Conservation (phyloP, 2,329 filamentous ascomycete species). For the Macroventuria anomochaeta region DNA sequence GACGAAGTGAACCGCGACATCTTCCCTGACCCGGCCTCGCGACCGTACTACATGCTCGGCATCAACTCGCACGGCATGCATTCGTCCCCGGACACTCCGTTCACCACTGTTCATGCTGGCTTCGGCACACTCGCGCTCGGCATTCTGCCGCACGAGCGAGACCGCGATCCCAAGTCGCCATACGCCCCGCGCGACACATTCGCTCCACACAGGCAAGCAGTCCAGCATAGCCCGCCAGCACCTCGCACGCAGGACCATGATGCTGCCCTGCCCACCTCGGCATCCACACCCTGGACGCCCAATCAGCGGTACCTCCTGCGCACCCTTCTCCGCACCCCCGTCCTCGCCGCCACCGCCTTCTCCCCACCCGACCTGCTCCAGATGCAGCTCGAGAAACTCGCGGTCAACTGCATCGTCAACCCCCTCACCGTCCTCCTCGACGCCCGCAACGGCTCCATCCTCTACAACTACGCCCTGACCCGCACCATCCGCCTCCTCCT, state of each 20-base stretch:
- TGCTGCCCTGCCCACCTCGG: constrained; percentile 16
- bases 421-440: constrained; percentile 82
- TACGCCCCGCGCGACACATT: constrained; percentile 30
- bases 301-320: constrained; percentile 67
- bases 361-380: constrained; percentile 68
- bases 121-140: constrained; percentile 66
- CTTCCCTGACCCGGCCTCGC: constrained; percentile 68
- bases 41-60: constrained; percentile 80
- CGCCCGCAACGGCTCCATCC: constrained; percentile 73
- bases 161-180: constrained; percentile 31
- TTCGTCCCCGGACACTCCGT: constrained; percentile 51
- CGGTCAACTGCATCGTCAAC: constrained; percentile 78
- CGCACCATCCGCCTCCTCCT: constrained; percentile 74
- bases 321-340: constrained; percentile 67
- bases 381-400: constrained; percentile 78
- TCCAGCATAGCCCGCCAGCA: constrained; percentile 13
- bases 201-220: neutral
- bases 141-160: constrained; percentile 54
- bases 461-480: constrained; percentile 70
- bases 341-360: constrained; percentile 66
- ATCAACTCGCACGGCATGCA: constrained; percentile 66
- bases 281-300: constrained; percentile 45
- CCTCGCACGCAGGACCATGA: constrained; percentile 24
- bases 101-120: constrained; percentile 63
- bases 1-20: constrained; percentile 75